Conservation (phyloP, 1,284 basidiomycete genomes). For the Flammula alnicola region DNA sequence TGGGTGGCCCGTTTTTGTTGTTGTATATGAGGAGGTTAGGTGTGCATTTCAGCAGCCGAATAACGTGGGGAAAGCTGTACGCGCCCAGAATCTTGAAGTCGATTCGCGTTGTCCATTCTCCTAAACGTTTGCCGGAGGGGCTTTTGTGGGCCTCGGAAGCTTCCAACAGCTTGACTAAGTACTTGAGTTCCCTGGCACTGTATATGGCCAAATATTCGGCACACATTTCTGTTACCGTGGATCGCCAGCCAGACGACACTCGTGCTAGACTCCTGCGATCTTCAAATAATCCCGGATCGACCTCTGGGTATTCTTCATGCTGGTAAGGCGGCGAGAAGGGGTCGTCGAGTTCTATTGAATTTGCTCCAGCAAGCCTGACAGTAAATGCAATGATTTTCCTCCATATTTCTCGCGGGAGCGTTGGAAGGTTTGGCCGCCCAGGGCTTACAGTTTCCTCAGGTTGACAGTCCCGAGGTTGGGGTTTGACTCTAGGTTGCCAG, state of each 20-base stretch:
- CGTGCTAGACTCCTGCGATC: constrained; percentile 31
- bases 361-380: constrained; percentile 29
- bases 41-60: constrained; percentile 40
- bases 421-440: neutral
- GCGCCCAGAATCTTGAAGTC: constrained; percentile 40
- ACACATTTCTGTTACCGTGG: constrained; percentile 38
- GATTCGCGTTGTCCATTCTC: constrained; percentile 38
- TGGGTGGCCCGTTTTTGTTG: constrained; percentile 31
- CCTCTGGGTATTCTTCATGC: constrained; percentile 30
- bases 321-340: constrained; percentile 29
- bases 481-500: constrained; percentile 4
- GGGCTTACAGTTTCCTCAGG: neutral
- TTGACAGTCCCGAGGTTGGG: neutral
- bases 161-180: constrained; percentile 39
- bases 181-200: constrained; percentile 35
- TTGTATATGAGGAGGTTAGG: constrained; percentile 38
- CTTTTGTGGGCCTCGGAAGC: constrained; percentile 23
- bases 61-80: constrained; percentile 34
- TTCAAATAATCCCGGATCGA: constrained; percentile 28
- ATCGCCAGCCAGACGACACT: constrained; percentile 41
- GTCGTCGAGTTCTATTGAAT: constrained; percentile 30
- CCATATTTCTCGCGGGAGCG: constrained; percentile 35
- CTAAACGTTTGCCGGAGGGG: constrained; percentile 29
- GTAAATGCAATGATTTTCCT: constrained; percentile 30
- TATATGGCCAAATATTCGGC: constrained; percentile 44